phyloP scores from a whole-genome alignment of 192 early-diverging fungal species.

The Spinellus fusiger region DNA sequence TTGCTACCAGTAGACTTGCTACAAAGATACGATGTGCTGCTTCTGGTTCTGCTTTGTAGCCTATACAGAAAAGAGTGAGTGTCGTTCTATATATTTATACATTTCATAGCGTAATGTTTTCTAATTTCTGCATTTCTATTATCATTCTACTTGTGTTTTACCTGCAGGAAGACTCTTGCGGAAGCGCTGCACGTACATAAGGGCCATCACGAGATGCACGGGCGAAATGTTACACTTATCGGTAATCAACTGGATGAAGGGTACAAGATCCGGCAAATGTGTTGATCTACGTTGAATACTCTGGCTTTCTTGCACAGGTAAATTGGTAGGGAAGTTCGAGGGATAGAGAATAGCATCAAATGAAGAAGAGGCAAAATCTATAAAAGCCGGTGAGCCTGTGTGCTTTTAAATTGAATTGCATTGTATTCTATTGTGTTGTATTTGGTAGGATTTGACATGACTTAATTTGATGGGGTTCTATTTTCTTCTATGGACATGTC shows the following conservation, averaged over 20 bases:
- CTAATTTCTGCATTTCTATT: background rate
- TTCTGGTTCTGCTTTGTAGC: constrained; percentile 30
- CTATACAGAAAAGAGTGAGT: constrained; percentile 10
- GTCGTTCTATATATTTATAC: too few relatives aligned
- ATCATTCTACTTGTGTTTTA: background rate
- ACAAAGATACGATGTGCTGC: constrained; percentile 37
- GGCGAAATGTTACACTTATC: constrained; percentile 30
- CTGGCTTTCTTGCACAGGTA: background rate
- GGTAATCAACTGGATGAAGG: constrained; percentile 32
- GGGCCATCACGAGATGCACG: constrained; percentile 27
- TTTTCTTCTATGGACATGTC: too few relatives aligned
- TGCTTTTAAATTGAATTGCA: too few relatives aligned
- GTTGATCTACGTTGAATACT: constrained; percentile 7
- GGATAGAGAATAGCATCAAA: constrained; percentile 35
- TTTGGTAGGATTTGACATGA: too few relatives aligned
- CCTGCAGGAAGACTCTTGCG: constrained; percentile 26
- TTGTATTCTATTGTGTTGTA: too few relatives aligned
- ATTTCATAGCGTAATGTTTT: too few relatives aligned
- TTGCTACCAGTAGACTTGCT: constrained; percentile 31
- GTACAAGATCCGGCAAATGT: constrained; percentile 28
- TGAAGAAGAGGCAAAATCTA: constrained; percentile 32
- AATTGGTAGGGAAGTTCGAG: background rate
- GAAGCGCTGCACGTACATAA: constrained; percentile 35
- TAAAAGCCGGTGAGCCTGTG: too few relatives aligned
- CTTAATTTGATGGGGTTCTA: too few relatives aligned